These are phyloP conservation scores for Coriolopsis trogii DNA, from an alignment of 1,284 basidiomycete species.

Conservation along the genomic window DNA sequence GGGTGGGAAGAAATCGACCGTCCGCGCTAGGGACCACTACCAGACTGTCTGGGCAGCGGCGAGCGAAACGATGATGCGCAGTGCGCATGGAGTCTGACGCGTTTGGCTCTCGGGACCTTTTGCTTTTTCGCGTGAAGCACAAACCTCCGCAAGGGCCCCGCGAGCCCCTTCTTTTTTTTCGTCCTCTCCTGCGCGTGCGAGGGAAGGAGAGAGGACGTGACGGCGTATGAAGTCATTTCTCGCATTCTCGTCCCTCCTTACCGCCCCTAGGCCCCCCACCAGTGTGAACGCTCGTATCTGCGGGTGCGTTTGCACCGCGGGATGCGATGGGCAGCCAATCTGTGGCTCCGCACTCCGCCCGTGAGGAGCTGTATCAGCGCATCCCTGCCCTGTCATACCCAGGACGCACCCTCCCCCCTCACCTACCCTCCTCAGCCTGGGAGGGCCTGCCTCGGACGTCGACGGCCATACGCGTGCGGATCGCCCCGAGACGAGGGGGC, in stretches of 20 bases:
- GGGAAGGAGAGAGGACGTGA: not conserved
- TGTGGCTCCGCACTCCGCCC: too few species aligned
- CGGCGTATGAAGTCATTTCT: not conserved
- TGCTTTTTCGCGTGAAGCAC: too few species aligned
- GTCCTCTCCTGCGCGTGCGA: not conserved
- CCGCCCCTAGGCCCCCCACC: not conserved
- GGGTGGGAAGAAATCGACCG: too few species aligned
- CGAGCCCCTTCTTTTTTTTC: not conserved
- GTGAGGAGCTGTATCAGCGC: too few species aligned
- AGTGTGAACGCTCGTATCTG: conserved; percentile 13
- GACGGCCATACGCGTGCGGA: not conserved
- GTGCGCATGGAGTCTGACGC: too few species aligned
- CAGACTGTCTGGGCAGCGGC: too few species aligned
- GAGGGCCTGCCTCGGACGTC: not conserved
- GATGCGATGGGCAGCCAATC: not conserved
- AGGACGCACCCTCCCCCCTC: too few species aligned
- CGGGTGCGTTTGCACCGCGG: conserved; percentile 14
- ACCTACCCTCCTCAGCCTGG: not conserved
- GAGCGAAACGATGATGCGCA: too few species aligned
- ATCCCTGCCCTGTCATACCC: too few species aligned
- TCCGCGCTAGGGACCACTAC: too few species aligned
- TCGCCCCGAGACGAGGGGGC: not conserved
- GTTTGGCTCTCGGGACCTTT: too few species aligned
- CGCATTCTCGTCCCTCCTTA: not conserved
- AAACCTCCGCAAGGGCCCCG: not conserved